Evolutionary conservation across 495 filamentous ascomycete species (phyloP).

Genomic region (Aeminium ludgeri): DNA sequence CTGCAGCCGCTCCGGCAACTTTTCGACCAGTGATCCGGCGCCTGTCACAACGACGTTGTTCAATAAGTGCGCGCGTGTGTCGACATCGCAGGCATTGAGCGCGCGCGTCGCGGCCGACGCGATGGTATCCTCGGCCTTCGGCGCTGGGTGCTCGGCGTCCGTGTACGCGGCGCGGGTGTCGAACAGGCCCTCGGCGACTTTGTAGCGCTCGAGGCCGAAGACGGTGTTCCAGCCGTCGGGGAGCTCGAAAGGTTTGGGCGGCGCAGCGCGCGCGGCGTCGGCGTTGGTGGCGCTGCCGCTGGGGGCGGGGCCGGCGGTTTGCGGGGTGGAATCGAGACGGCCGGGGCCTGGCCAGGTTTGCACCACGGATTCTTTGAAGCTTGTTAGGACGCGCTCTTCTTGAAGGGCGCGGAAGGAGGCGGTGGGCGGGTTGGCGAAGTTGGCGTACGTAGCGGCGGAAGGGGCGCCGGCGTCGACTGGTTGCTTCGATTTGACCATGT

Average conservation of each 20-base stretch:
- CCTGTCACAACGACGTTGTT: slow-evolving; percentile 89
- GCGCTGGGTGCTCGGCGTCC: slow-evolving; percentile 30
- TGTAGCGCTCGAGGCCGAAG: slow-evolving; percentile 73
- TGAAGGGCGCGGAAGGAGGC: slow-evolving; percentile 61
- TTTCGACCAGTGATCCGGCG: slow-evolving; percentile 64
- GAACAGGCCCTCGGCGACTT: slow-evolving; percentile 72
- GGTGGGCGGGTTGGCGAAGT: slow-evolving; percentile 47
- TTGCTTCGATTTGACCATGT: slow-evolving; percentile 67
- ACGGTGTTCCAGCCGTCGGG: slow-evolving; percentile 90
- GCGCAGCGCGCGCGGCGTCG: slow-evolving; percentile 45
- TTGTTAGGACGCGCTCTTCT: slow-evolving; percentile 82
- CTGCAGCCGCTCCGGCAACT: slow-evolving; percentile 78
- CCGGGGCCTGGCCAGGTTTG: slow-evolving; percentile 81
- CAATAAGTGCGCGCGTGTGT: slow-evolving; percentile 66
- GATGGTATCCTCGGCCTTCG: slow-evolving; percentile 56
- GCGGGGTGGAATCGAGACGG: slow-evolving; percentile 30
- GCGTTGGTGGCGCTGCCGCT: slow-evolving; percentile 32
- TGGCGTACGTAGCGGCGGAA: slow-evolving; percentile 49
- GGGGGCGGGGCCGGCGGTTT: slow-evolving; percentile 29
- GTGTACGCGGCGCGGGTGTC: slow-evolving; percentile 53
- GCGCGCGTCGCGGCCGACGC: slow-evolving; percentile 62
- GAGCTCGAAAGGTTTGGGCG: slow-evolving; percentile 83
- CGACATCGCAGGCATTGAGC: slow-evolving; percentile 65
- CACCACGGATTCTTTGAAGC: slow-evolving; percentile 96
- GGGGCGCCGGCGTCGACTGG: slow-evolving; percentile 78